Base-by-base conservation (phyloP, 73 alveolate species). In the Paramecium biaurelia region DNA sequence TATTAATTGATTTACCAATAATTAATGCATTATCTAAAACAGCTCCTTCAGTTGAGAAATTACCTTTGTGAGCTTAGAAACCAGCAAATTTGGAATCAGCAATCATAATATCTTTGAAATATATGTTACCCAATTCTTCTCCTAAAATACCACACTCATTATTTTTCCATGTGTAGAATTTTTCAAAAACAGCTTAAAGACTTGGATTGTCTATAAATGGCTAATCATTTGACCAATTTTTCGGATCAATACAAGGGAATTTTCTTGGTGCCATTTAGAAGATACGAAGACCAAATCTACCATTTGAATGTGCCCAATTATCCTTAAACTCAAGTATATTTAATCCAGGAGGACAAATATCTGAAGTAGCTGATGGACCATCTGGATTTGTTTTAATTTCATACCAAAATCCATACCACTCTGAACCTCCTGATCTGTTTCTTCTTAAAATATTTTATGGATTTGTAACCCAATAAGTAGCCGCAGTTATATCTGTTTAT, bases 381-480 rank as follows among this genome's bases (percentile, higher is more conserved):
- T 86, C 92, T 5, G 98, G 97, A 59, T 92, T 85, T 9, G 76
- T 79, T 20, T 98, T 97, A 2, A 98, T 98, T 59, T 86, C 92
- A 93, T 89, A 93, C 99, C 99, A 97, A 92, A 86, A 97, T n/a
- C 99, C 99, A 89, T 93, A 96, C 59, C 94, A 92, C 30, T 92
- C 97, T 20, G 97, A 93, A 10, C 99, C 99, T 43, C 97, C 98
- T 20, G 98, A 97, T 85, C 93, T 96, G 70, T 97, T 97, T 32
- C 92, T 86, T 42, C 92, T 82, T 70, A 96, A 76, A 42, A 76
- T 58, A 82, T 97, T 97, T 56, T 93, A 93, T 18, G 99, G 99
- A 76, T 95, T 87, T 23, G 98, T 96, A 82, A 95, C 92, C 98
- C 98, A 97, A 92, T 93, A 96, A 41, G 97, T 76, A 21, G 98